phyloP scores from a whole-genome alignment of 2,329 filamentous ascomycete genomes.

The Gnomoniopsis sp. region DNA sequence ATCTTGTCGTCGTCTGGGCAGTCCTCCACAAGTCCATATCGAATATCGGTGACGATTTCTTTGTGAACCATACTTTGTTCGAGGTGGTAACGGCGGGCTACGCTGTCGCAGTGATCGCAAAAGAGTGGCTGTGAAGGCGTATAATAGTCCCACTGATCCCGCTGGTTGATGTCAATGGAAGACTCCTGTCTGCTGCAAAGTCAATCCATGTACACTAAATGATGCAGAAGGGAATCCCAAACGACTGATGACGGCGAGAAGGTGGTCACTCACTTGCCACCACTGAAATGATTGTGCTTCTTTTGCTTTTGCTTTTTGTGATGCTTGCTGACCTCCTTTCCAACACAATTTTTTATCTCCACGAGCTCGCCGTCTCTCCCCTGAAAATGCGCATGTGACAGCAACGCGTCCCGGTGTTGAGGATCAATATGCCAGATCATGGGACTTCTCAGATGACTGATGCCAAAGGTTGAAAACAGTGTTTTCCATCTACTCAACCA shows the following conservation, averaged over 20 bases:
- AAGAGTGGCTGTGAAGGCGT: constrained; percentile 62
- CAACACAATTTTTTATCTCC: constrained; percentile 72
- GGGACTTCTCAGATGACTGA: constrained; percentile 69
- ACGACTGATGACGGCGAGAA: not conserved
- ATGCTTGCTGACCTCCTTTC: constrained; percentile 78
- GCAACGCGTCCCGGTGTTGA: constrained; percentile 67
- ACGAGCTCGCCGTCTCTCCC: constrained; percentile 60
- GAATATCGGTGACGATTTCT: constrained; percentile 58
- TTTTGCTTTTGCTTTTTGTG: constrained; percentile 60
- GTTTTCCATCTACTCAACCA: constrained; percentile 73
- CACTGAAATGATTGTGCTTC: constrained; percentile 26
- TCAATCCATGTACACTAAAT: not conserved
- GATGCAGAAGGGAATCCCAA: not conserved
- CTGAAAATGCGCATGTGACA: constrained; percentile 64
- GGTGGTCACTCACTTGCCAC: constrained; percentile 37
- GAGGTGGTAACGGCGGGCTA: constrained; percentile 58
- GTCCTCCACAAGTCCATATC: constrained; percentile 48
- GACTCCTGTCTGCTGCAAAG: constrained; percentile 34
- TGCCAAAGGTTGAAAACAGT: constrained; percentile 66
- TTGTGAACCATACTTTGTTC: constrained; percentile 54
- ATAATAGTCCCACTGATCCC: constrained; percentile 68
- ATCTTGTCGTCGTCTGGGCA: constrained; percentile 48
- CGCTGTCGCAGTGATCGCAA: constrained; percentile 55
- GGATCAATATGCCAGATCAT: constrained; percentile 85
- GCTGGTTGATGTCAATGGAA: constrained; percentile 56